A percentile compares a stretch with the other conserved stretches of the same genome.
These are phyloP conservation scores for Beauveria australis DNA, from an alignment of 2,329 filamentous ascomycete species.

Conservation along the genomic window DNA sequence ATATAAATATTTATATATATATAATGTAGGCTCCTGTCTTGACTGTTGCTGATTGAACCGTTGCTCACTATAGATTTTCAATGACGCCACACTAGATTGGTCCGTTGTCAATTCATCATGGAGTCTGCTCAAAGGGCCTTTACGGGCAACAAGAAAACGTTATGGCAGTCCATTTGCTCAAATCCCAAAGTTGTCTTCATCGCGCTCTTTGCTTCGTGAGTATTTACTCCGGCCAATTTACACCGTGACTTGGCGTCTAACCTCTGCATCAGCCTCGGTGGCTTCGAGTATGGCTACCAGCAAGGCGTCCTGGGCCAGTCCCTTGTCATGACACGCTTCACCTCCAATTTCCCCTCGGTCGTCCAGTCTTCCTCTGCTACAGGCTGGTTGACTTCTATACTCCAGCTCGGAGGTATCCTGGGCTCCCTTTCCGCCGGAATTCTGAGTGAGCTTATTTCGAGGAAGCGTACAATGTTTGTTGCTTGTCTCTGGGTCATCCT, in stretches of 20 bases:
- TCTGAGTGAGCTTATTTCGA: constrained; percentile 38
- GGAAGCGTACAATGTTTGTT: constrained; percentile 44
- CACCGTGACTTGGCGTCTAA: background rate
- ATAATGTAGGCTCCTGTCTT: constrained; percentile 8
- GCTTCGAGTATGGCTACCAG: constrained; percentile 45
- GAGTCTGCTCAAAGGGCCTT: constrained; percentile 14
- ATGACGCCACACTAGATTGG: background rate
- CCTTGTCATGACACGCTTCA: constrained; percentile 44
- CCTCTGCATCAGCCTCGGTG: constrained; percentile 31
- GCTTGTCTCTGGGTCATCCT: constrained; percentile 39
- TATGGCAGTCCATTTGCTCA: constrained; percentile 22
- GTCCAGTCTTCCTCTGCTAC: constrained; percentile 36
- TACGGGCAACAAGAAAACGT: constrained; percentile 12
- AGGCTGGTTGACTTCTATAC: constrained; percentile 43
- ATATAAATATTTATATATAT: background rate
- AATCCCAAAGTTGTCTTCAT: constrained; percentile 32
- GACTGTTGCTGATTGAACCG: background rate
- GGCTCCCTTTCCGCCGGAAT: constrained; percentile 40
- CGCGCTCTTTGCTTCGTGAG: constrained; percentile 32
- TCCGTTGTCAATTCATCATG: background rate
- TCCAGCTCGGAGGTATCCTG: constrained; percentile 41
- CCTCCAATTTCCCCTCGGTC: constrained; percentile 38
- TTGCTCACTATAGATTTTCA: background rate
- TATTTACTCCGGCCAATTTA: background rate
- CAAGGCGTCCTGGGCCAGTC: constrained; percentile 47